Conservation (phyloP, 305 asterid genomes). For the Ajuga reptans region DNA sequence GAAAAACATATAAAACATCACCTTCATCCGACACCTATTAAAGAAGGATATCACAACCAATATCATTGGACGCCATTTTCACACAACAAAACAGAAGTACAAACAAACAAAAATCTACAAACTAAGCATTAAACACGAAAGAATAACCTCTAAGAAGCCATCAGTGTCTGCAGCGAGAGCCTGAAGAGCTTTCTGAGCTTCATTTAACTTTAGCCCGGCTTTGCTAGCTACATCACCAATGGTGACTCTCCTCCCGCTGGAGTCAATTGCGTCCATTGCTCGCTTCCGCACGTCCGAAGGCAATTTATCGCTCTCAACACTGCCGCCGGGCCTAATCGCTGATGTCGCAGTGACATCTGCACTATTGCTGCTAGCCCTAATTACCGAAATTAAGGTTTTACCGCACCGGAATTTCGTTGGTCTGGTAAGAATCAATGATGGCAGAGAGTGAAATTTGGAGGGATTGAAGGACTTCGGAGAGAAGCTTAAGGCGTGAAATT, state of each 20-base stretch:
- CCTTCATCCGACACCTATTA: slow-evolving; percentile 94
- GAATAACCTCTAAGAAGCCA: slow-evolving; percentile 82
- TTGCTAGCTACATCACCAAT: slow-evolving; percentile 89
- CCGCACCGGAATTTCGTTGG: slow-evolving; percentile 19
- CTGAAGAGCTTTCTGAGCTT: slow-evolving; percentile 89
- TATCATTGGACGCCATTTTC: neutral
- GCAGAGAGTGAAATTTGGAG: slow-evolving; percentile 26
- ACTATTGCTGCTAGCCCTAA: slow-evolving; percentile 46
- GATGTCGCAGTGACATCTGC: slow-evolving; percentile 33
- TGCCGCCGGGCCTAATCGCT: slow-evolving; percentile 53
- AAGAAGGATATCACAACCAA: slow-evolving; percentile 24
- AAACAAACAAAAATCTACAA: slow-evolving; percentile 4
- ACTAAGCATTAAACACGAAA: neutral
- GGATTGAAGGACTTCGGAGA: slow-evolving; percentile 25
- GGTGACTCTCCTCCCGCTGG: slow-evolving; percentile 79
- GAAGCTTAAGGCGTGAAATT: slow-evolving; percentile 22
- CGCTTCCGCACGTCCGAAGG: slow-evolving; percentile 69
- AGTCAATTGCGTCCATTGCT: slow-evolving; percentile 82
- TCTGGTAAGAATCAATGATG: slow-evolving; percentile 16
- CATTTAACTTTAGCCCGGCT: slow-evolving; percentile 75
- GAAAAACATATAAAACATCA: slow-evolving; percentile 82
- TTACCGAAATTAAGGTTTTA: slow-evolving; percentile 22
- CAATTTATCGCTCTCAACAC: slow-evolving; percentile 81
- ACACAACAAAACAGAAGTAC: neutral
- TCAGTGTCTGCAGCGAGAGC: slow-evolving; percentile 89